Percentiles rank a stretch among this genome's conserved stretches.
Evolutionary conservation across 768 basidiomycete genomes (phyloP).

Genomic region (Agrocybe praecox): DNA sequence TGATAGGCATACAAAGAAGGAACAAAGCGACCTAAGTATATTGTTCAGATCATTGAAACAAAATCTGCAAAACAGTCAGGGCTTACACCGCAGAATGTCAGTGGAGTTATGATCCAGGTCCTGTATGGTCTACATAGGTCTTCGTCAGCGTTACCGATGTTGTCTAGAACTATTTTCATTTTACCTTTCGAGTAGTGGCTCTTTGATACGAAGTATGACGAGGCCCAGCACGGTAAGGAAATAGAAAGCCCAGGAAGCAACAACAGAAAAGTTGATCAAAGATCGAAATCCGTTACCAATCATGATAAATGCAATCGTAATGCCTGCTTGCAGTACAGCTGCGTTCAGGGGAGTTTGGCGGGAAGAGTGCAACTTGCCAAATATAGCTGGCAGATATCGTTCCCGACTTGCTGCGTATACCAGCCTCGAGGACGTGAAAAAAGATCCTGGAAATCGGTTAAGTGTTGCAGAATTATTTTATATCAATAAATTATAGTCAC

Average conservation of each 20-base stretch:
- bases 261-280: constrained; percentile 87
- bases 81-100: constrained; percentile 85
- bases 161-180: constrained; percentile 3
- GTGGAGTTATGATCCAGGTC: constrained; percentile 88
- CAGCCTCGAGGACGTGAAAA: constrained; percentile 79
- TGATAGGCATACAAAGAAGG: constrained; percentile 90
- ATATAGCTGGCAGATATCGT: constrained; percentile 82
- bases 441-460: constrained; percentile 47
- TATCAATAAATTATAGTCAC: constrained; percentile 33
- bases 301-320: constrained; percentile 80
- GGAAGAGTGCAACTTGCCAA: constrained; percentile 73
- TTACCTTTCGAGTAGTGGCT: constrained; percentile 84
- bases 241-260: constrained; percentile 87
- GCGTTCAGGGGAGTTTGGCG: constrained; percentile 90
- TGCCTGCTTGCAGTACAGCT: constrained; percentile 70
- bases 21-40: constrained; percentile 76
- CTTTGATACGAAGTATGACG: constrained; percentile 85
- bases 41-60: not conserved
- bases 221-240: constrained; percentile 88
- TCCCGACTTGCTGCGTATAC: constrained; percentile 91
- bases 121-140: constrained; percentile 80
- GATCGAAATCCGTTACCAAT: constrained; percentile 89
- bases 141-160: not conserved
- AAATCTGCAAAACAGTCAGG: not conserved
- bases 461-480: constrained; percentile 3